Conservation (phyloP, 306 rosid genomes). For the Parietaria judaica region DNA sequence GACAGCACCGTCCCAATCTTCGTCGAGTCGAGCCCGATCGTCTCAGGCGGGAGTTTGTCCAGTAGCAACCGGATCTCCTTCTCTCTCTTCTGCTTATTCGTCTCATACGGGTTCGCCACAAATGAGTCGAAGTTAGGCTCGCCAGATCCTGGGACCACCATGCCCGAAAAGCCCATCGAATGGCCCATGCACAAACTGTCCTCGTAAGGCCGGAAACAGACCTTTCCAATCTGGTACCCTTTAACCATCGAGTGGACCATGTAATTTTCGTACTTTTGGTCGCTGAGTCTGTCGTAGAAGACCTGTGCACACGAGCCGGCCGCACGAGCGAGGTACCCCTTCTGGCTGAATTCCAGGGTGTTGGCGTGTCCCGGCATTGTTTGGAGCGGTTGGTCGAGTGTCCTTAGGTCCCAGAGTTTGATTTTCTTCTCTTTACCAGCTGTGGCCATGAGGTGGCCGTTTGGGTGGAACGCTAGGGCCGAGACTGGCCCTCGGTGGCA, state of each 20-base stretch:
- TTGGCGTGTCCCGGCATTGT: slow-evolving; percentile 62
- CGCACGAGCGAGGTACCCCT: slow-evolving; percentile 78
- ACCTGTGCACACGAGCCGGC: slow-evolving; percentile 46
- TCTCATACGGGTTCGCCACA: slow-evolving; percentile 87
- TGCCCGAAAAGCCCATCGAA: slow-evolving; percentile 90
- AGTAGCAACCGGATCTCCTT: slow-evolving; percentile 66
- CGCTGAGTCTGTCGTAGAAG: slow-evolving; percentile 44
- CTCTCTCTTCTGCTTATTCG: slow-evolving; percentile 73
- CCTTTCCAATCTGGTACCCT: slow-evolving; percentile 66
- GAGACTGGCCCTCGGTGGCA: slow-evolving; percentile 80
- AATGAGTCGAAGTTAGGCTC: slow-evolving; percentile 83
- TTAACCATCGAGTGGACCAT: slow-evolving; percentile 78
- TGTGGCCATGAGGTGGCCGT: slow-evolving; percentile 87
- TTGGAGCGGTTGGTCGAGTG: slow-evolving; percentile 54
- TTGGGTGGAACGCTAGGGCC: slow-evolving; percentile 74
- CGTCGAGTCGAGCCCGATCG: slow-evolving; percentile 64
- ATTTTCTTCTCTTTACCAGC: slow-evolving; percentile 75
- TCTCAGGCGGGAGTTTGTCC: slow-evolving; percentile 79
- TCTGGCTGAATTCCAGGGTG: slow-evolving; percentile 81
- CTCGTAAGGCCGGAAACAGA: slow-evolving; percentile 77
- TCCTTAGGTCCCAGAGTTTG: slow-evolving; percentile 92
- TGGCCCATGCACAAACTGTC: slow-evolving; percentile 84
- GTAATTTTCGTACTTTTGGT: slow-evolving; percentile 53
- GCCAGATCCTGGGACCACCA: slow-evolving; percentile 91
- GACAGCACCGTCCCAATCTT: slow-evolving; percentile 59